Conservation (phyloP, 306 rosid species). For the Trifolium repens region DNA sequence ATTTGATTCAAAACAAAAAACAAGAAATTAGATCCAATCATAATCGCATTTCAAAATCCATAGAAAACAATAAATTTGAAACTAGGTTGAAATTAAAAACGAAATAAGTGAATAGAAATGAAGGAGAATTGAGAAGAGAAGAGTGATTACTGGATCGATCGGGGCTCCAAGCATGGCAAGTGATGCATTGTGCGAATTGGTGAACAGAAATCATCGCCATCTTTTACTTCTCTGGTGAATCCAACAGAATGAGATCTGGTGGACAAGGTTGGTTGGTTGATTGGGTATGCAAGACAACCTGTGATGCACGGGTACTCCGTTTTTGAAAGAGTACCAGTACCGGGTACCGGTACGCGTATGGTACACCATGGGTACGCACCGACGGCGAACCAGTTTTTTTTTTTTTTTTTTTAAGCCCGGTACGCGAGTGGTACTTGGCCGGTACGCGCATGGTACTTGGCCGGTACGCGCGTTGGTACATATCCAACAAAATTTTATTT, state of each 20-base stretch:
- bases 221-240: neutral
- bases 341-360: too few species aligned
- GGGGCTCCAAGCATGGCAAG: slow-evolving; percentile 95
- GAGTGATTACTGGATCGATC: slow-evolving; percentile 69
- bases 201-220: slow-evolving; percentile 83
- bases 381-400: too few species aligned
- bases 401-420: too few species aligned
- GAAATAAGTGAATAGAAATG: neutral
- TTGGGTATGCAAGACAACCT: too few species aligned
- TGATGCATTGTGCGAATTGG: slow-evolving; percentile 79
- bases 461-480: too few species aligned
- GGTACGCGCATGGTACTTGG: too few species aligned
- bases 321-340: too few species aligned
- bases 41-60: neutral
- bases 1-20: slow-evolving; percentile 4
- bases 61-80: neutral
- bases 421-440: too few species aligned
- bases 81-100: neutral
- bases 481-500: too few species aligned
- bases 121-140: neutral
- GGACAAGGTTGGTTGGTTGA: neutral
- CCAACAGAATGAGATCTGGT: slow-evolving; percentile 38
- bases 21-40: slow-evolving; percentile 28
- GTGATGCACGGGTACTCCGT: too few species aligned
- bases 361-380: too few species aligned